phyloP scores from a whole-genome alignment of 2,329 filamentous ascomycete genomes.

The Raffaelea ambrosiae region DNA sequence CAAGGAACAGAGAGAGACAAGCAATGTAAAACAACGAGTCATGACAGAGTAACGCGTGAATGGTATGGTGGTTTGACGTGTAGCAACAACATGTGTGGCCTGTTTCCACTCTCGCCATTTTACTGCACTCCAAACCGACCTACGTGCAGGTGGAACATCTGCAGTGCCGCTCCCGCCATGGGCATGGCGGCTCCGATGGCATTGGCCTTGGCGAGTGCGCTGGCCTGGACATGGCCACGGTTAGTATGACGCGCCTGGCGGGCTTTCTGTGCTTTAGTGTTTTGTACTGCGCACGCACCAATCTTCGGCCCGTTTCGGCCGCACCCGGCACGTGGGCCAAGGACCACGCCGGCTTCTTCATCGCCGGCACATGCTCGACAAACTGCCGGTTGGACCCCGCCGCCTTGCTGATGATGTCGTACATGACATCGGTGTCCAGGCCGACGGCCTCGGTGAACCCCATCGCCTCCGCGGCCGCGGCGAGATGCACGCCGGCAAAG shows the following conservation, averaged over 20 bases:
- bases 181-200: neutral
- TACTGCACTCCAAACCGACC: neutral
- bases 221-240: neutral
- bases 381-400: conserved; percentile 21
- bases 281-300: neutral
- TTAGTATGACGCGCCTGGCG: neutral
- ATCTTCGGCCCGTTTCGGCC: neutral
- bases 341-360: neutral
- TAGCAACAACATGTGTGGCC: too few relatives aligned
- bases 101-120: too few relatives aligned
- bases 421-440: conserved; percentile 35
- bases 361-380: neutral
- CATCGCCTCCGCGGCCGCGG: conserved; percentile 32
- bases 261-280: too few relatives aligned
- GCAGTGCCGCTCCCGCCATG: neutral
- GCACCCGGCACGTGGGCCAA: neutral
- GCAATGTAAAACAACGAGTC: too few relatives aligned
- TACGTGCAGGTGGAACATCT: neutral
- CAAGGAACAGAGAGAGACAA: too few relatives aligned
- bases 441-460: conserved; percentile 30
- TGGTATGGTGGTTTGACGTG: too few relatives aligned
- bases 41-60: too few relatives aligned
- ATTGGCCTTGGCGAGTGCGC: neutral
- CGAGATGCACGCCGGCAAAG: conserved; percentile 34
- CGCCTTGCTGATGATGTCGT: conserved; percentile 35